Conservation (phyloP, 345 rosid species). For the Moringa oleifera region DNA sequence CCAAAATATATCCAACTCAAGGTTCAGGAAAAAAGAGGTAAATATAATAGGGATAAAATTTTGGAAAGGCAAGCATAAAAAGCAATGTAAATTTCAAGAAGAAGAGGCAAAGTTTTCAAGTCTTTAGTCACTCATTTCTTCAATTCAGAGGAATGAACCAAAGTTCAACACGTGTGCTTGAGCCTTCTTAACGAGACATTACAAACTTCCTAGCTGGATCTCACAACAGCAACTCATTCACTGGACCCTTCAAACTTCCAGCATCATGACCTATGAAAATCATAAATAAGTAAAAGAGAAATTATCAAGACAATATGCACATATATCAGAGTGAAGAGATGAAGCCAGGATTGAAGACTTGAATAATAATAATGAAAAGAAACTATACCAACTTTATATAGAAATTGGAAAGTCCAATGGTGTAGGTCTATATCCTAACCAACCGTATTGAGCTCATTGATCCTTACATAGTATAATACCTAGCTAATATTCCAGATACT, state of each 20-base stretch:
- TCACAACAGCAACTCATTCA: background rate
- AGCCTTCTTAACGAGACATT: background rate
- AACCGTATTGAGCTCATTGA: background rate
- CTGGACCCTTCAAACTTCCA: background rate
- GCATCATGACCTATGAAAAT: background rate
- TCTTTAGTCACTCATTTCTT: background rate
- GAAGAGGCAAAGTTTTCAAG: background rate
- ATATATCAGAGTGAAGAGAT: too few relatives aligned
- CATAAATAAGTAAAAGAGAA: background rate
- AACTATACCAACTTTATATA: background rate
- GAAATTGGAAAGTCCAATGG: background rate
- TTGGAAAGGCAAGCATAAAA: too few relatives aligned
- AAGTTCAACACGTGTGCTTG: background rate
- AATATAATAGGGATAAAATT: too few relatives aligned
- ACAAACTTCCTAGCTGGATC: background rate
- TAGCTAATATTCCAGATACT: background rate
- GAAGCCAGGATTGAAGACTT: too few relatives aligned
- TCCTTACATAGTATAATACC: too few relatives aligned
- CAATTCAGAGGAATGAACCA: background rate
- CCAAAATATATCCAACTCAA: background rate
- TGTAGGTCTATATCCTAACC: background rate
- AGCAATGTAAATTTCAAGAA: too few relatives aligned
- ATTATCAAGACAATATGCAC: background rate
- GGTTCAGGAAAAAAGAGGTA: background rate
- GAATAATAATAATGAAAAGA: background rate